Percentiles rank a stretch among this genome's conserved stretches.
Conservation (phyloP, 306 rosid species). For the Prunus mira region DNA sequence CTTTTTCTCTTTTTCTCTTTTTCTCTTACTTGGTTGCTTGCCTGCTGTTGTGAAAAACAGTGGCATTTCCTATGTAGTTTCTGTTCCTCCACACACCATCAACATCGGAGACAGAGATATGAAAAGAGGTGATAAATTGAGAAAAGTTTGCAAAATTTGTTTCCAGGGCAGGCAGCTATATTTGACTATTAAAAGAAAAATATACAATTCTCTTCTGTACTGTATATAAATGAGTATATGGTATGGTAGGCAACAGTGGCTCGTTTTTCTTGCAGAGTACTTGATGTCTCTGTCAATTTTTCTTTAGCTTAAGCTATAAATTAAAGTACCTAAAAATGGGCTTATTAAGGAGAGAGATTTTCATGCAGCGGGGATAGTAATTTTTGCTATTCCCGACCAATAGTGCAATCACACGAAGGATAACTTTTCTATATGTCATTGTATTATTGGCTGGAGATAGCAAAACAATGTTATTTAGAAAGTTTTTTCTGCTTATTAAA, state of each 20-base stretch:
- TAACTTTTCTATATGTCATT: no score
- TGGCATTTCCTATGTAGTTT: conserved; percentile 21
- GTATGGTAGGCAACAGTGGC: neutral
- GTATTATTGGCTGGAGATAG: rapidly evolving
- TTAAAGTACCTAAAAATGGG: no score
- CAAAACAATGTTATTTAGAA: no score
- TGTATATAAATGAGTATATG: no score
- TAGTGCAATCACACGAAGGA: rapidly evolving
- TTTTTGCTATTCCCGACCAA: no score
- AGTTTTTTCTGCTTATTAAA: no score
- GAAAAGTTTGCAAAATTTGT: conserved; percentile 10
- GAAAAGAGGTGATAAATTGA: neutral
- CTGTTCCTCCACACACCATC: conserved; percentile 17
- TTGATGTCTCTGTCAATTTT: neutral
- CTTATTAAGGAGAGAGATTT: no score
- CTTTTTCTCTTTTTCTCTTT: neutral
- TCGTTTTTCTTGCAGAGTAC: neutral
- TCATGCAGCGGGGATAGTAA: no score
- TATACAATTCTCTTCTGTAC: no score
- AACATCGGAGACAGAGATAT: neutral
- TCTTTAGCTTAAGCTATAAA: neutral
- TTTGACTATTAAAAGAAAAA: conserved; percentile 13
- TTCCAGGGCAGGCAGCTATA: conserved; percentile 21
- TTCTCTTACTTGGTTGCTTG: neutral
- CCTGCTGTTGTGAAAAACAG: conserved; percentile 7